These are phyloP conservation scores for Boletus bicolor DNA, from an alignment of 768 basidiomycete species.

Conservation along the genomic window DNA sequence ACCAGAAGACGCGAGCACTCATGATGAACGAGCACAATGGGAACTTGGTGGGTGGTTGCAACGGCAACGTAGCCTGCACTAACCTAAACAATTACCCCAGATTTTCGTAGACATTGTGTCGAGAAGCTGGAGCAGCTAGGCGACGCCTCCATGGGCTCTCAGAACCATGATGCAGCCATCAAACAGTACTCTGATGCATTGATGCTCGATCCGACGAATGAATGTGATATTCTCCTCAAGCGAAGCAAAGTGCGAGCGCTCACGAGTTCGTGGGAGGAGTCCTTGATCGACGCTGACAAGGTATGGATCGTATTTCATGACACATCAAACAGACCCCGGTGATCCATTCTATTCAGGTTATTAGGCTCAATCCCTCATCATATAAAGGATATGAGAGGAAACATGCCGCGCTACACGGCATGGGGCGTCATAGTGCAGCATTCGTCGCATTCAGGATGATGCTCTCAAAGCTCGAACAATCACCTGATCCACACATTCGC, in stretches of 20 bases:
- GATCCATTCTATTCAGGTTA: neutral
- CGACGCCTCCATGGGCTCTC: neutral
- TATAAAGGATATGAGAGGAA: neutral
- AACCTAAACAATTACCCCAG: neutral
- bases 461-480: neutral
- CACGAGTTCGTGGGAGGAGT: neutral
- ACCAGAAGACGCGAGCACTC: too few relatives aligned
- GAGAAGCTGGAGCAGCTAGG: neutral
- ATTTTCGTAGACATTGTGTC: neutral
- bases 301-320: neutral
- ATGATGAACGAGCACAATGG: too few relatives aligned
- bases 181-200: neutral
- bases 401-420: neutral
- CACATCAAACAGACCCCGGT: too few relatives aligned
- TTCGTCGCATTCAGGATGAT: neutral
- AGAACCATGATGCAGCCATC: neutral
- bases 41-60: neutral
- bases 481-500: neutral
- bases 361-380: neutral
- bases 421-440: neutral
- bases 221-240: neutral
- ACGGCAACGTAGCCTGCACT: too few relatives aligned
- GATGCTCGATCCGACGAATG: neutral
- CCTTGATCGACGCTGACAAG: conserved; percentile 3
- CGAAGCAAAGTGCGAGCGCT: neutral